Evolutionary conservation across 73 alveolate species (phyloP).

Genomic region (Paramecium octaurelia): DNA sequence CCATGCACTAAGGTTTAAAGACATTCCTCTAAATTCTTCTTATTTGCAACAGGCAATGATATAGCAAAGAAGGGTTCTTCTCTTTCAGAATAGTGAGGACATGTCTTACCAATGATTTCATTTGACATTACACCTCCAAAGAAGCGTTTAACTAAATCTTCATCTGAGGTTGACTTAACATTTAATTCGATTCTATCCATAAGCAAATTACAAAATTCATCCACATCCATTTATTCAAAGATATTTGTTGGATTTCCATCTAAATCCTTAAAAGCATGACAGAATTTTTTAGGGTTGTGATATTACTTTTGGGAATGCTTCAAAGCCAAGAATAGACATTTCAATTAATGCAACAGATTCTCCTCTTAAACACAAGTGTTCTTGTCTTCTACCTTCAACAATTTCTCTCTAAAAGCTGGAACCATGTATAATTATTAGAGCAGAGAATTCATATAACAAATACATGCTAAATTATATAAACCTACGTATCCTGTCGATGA

Average conservation of each 20-base stretch:
- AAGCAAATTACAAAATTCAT: constrained; percentile 70
- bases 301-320: constrained; percentile 74
- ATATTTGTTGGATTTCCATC: constrained; percentile 81
- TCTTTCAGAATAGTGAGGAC: constrained; percentile 57
- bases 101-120: constrained; percentile 59
- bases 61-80: constrained; percentile 56
- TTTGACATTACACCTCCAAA: constrained; percentile 80
- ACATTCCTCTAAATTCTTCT: constrained; percentile 87
- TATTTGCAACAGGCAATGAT: constrained; percentile 79
- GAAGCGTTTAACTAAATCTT: constrained; percentile 74
- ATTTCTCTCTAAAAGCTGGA: constrained; percentile 56
- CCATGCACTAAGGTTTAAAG: constrained; percentile 90
- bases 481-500: constrained; percentile 68
- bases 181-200: constrained; percentile 82
- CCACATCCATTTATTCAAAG: constrained; percentile 73
- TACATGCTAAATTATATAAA: constrained; percentile 57
- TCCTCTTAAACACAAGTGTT: constrained; percentile 36
- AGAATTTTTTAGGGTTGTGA: constrained; percentile 84
- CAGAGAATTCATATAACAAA: constrained; percentile 58
- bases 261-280: constrained; percentile 88
- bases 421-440: constrained; percentile 47
- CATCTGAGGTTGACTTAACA: constrained; percentile 73
- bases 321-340: constrained; percentile 56
- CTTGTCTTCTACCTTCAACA: constrained; percentile 31
- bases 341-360: constrained; percentile 37